phyloP scores from a whole-genome alignment of 345 rosid genomes.

The Ceriops zippeliana region DNA sequence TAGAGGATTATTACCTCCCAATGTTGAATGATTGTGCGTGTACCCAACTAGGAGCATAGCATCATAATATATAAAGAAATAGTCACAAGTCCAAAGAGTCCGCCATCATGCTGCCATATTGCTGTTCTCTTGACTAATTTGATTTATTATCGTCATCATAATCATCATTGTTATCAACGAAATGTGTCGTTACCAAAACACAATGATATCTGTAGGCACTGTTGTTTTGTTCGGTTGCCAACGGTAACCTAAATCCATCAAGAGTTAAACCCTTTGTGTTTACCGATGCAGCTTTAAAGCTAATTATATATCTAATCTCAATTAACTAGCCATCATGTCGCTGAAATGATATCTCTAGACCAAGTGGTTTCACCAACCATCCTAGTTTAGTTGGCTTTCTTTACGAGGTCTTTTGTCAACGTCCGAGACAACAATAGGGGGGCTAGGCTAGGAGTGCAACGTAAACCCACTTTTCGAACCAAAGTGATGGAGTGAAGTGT shows the following conservation, averaged over 20 bases:
- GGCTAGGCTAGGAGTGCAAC: no score
- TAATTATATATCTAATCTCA: not conserved
- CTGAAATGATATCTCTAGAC: conserved; percentile 9
- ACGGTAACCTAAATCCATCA: conserved; percentile 11
- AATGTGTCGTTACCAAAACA: conserved; percentile 32
- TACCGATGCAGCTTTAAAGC: conserved; percentile 11
- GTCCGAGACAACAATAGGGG: not conserved
- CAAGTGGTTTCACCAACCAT: conserved; percentile 27
- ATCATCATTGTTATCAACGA: conserved; percentile 20
- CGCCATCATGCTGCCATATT: conserved; percentile 25
- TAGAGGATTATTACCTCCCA: conserved; percentile 10
- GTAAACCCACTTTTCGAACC: not conserved
- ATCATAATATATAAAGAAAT: not conserved
- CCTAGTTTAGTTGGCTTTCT: not conserved
- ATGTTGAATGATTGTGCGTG: conserved; percentile 15
- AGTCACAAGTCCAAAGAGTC: conserved; percentile 17
- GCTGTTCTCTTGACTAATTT: not conserved
- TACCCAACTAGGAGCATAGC: not conserved
- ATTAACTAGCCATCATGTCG: not conserved
- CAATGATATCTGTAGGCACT: conserved; percentile 14
- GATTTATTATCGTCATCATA: conserved; percentile 11
- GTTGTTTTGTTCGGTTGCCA: conserved; percentile 16
- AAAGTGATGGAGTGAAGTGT: conserved; percentile 15
- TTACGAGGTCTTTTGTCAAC: not conserved
- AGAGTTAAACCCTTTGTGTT: not conserved